phyloP scores from a whole-genome alignment of 176 grass and related monocot species.

The Elymus sibiricus region DNA sequence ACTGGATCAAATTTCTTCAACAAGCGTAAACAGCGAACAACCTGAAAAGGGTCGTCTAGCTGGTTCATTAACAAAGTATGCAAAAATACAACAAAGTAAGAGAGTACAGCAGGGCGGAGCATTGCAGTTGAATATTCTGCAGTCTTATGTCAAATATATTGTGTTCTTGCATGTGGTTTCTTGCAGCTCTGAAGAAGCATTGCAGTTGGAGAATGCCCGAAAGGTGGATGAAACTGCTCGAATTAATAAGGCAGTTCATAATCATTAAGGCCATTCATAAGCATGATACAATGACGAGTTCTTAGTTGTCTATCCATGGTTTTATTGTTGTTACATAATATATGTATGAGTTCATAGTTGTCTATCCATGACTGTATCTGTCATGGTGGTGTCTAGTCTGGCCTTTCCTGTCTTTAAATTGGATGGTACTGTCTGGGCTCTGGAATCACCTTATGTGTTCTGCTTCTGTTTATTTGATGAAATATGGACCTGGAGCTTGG shows the following conservation, averaged over 20 bases:
- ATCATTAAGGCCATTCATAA: neutral
- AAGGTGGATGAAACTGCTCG: neutral
- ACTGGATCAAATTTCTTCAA: conserved; percentile 78
- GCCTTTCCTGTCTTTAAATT: neutral
- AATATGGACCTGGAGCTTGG: neutral
- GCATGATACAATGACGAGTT: neutral
- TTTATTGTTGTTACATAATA: neutral
- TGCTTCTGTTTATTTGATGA: conserved; percentile 9
- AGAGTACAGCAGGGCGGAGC: conserved; percentile 5
- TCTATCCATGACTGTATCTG: neutral
- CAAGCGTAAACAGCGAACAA: conserved; percentile 72
- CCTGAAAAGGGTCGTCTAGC: conserved; percentile 44
- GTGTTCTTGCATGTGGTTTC: neutral
- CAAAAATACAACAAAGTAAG: neutral
- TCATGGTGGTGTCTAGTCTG: neutral
- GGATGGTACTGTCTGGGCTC: neutral
- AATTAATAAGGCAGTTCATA: neutral
- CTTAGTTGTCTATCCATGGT: neutral
- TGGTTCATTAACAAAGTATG: conserved; percentile 16
- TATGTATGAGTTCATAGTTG: neutral
- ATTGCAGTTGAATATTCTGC: neutral
- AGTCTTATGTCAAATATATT: neutral
- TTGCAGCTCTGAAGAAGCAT: neutral
- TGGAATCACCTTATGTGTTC: neutral
- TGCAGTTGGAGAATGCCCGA: neutral